These are phyloP conservation scores for Trichoderma simmonsii DNA, from an alignment of 2,329 filamentous ascomycete genomes.

Conservation along the genomic window DNA sequence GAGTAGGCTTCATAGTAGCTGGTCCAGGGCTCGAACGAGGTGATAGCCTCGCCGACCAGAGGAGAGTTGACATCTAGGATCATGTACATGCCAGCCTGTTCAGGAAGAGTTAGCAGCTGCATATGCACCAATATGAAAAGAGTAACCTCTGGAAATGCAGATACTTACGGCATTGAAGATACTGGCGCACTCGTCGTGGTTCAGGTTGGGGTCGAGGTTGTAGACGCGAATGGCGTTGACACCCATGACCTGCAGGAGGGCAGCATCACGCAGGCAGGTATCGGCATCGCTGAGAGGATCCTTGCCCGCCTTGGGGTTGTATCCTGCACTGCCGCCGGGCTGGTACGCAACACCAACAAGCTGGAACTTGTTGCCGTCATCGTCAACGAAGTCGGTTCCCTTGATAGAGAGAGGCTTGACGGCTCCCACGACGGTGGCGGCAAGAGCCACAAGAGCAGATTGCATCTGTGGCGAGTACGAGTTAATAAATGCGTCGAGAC, in stretches of 20 bases:
- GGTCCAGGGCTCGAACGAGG: slow-evolving; percentile 53
- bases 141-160: too few species aligned
- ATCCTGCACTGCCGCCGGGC: slow-evolving; percentile 62
- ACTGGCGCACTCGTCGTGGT: slow-evolving; percentile 64
- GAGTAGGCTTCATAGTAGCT: slow-evolving; percentile 60
- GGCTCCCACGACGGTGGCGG: slow-evolving; percentile 52
- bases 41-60: slow-evolving; percentile 55
- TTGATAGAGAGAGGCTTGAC: slow-evolving; percentile 56
- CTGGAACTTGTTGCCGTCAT: slow-evolving; percentile 59
- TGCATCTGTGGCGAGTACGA: slow-evolving; percentile 30
- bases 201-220: slow-evolving; percentile 62
- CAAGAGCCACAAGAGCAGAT: slow-evolving; percentile 50
- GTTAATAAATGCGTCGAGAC: background rate
- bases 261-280: slow-evolving; percentile 61
- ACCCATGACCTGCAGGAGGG: slow-evolving; percentile 61
- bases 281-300: slow-evolving; percentile 60
- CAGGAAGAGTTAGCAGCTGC: slow-evolving; percentile 6
- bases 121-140: background rate
- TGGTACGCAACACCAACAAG: slow-evolving; percentile 68
- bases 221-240: slow-evolving; percentile 69
- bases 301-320: slow-evolving; percentile 50
- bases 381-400: slow-evolving; percentile 59
- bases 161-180: slow-evolving; percentile 59
- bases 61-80: slow-evolving; percentile 67
- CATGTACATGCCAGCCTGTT: slow-evolving; percentile 63